phyloP scores from a whole-genome alignment of 768 basidiomycete genomes.

The Rhizopogon sp. region DNA sequence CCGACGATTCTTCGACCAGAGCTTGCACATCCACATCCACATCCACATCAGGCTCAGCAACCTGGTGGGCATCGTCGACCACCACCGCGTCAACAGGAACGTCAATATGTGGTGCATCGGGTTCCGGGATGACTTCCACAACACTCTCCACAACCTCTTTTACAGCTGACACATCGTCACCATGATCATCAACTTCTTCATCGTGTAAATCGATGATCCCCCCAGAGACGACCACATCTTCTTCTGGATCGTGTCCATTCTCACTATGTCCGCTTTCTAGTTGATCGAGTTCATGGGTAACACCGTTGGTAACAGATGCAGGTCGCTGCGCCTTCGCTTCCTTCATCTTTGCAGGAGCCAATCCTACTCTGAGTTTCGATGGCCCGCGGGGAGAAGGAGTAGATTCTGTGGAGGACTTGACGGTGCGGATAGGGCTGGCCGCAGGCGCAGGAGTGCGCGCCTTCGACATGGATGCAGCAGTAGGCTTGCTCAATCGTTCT shows the following conservation, averaged over 20 bases:
- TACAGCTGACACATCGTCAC: conserved; percentile 6
- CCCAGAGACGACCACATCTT: conserved; percentile 8
- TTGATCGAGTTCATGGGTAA: conserved; percentile 13
- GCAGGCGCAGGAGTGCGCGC: conserved; percentile 34
- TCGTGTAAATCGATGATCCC: conserved; percentile 15
- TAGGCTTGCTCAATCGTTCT: conserved; percentile 77
- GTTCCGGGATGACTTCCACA: conserved; percentile 4
- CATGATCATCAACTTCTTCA: conserved; percentile 10
- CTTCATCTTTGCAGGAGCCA: conserved; percentile 19
- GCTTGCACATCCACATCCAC: conserved; percentile 5
- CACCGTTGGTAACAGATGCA: conserved; percentile 19
- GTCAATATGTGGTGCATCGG: not conserved
- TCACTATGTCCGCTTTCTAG: conserved; percentile 14
- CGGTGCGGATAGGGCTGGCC: conserved; percentile 18
- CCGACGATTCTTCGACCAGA: conserved; percentile 2
- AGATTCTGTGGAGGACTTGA: conserved; percentile 25
- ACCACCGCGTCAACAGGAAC: not conserved
- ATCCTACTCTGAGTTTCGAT: conserved; percentile 23
- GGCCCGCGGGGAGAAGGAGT: conserved; percentile 24
- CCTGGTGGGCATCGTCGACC: not conserved
- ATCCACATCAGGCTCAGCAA: conserved; percentile 1
- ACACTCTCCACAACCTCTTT: conserved; percentile 8
- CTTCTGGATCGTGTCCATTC: conserved; percentile 22
- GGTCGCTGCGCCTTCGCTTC: conserved; percentile 16
- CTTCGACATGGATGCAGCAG: conserved; percentile 69